These are phyloP conservation scores for Capronia americana DNA, from an alignment of 2,329 filamentous ascomycete genomes.

Conservation along the genomic window DNA sequence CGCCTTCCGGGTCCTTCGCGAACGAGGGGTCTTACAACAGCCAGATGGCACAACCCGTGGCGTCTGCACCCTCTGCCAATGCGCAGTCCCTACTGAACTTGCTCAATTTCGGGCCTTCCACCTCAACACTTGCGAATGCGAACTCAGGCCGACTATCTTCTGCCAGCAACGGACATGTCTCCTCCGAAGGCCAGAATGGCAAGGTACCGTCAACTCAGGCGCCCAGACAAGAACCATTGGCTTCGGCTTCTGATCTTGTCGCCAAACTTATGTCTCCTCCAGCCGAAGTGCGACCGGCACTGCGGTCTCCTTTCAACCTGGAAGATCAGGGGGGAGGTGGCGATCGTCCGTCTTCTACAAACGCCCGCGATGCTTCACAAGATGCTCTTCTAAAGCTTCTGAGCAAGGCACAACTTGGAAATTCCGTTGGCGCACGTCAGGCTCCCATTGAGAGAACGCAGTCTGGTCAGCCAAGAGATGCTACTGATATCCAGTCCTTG, in stretches of 20 bases:
- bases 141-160: constrained; percentile 17
- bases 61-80: constrained; percentile 47
- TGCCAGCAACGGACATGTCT: constrained; percentile 42
- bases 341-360: constrained; percentile 32
- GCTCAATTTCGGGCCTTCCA: constrained; percentile 66
- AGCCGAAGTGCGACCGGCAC: constrained; percentile 42
- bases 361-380: constrained; percentile 69
- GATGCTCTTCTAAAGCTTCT: constrained; percentile 85
- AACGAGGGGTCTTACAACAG: constrained; percentile 10
- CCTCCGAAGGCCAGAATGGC: constrained; percentile 39
- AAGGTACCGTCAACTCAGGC: constrained; percentile 17
- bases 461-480: constrained; percentile 12
- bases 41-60: constrained; percentile 15
- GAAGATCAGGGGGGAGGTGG: constrained; percentile 35
- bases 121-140: constrained; percentile 18
- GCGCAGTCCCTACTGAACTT: constrained; percentile 68
- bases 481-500: constrained; percentile 14
- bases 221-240: constrained; percentile 44
- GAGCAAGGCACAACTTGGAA: constrained; percentile 67
- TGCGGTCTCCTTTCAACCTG: constrained; percentile 40
- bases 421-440: constrained; percentile 14
- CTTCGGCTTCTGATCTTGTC: constrained; percentile 65
- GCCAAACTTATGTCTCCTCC: constrained; percentile 60
- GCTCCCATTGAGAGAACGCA: constrained; percentile 24
- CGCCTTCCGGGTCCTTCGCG: constrained; percentile 15